Conservation (phyloP, 306 rosid species). For the Rosa persica region DNA sequence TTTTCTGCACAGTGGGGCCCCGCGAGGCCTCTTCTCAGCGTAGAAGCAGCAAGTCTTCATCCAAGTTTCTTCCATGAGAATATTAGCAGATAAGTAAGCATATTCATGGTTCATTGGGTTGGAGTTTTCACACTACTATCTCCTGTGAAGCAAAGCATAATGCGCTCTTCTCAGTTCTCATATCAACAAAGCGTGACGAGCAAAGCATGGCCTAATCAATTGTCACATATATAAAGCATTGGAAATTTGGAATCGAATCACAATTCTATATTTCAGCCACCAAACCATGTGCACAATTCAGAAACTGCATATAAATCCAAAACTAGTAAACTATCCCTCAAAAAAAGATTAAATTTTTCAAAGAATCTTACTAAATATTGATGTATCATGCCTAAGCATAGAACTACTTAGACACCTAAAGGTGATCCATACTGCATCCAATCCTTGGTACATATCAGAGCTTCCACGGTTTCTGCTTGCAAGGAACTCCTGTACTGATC, state of each 20-base stretch:
- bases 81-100: not conserved
- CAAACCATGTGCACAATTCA: not conserved
- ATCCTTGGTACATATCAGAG: constrained; percentile 87
- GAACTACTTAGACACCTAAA: too few relatives aligned
- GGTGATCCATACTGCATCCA: constrained; percentile 68
- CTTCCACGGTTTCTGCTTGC: constrained; percentile 86
- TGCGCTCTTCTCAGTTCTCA: too few relatives aligned
- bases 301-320: not conserved
- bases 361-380: too few relatives aligned
- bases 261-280: not conserved
- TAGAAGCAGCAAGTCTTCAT: too few relatives aligned
- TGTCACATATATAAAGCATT: not conserved
- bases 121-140: too few relatives aligned
- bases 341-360: not conserved
- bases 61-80: not conserved
- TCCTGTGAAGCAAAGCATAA: too few relatives aligned
- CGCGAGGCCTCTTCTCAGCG: too few relatives aligned
- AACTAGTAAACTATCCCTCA: too few relatives aligned
- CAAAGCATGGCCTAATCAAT: too few relatives aligned
- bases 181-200: too few relatives aligned
- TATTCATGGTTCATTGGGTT: not conserved
- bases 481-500: constrained; percentile 72
- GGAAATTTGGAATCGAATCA: not conserved
- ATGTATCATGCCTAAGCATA: too few relatives aligned
- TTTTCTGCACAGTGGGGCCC: too few relatives aligned